Base-by-base conservation (phyloP, 257 asterid genomes). In the Solanum pennellii region DNA sequence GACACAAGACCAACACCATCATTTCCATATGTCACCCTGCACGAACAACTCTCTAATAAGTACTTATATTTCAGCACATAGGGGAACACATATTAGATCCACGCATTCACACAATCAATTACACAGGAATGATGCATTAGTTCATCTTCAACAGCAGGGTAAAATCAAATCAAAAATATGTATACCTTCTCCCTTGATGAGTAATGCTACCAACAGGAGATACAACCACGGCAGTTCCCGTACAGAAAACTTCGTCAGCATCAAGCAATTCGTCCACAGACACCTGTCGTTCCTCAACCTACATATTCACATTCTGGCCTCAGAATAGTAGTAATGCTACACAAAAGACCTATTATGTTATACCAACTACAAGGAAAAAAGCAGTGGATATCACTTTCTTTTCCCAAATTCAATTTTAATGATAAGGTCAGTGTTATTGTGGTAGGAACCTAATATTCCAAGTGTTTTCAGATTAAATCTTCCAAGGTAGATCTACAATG, bases 201-300 rank as follows among this genome's bases (percentile, higher is more conserved):
- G 99, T 96, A 66, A 97, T 90, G 93, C 99, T 96, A 88, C 98
- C 99, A 12, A 97, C 99, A 65, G 99, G 99, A 37, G 98, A 93
- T 71, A 97, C 91, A 65, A 96, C 99, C 72, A 96, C 98, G 2
- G 99, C 99, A n/a, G 99, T 96, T 88, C 99, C 99, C 0, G 98
- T 97, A 88, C 99, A 97, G 87, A 97, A 97, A 47, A 97, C 98
- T 90, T 97, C 99, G 85, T 97, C 99, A 39, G 99, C 99, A 87
- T 95, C 97, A 35, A 97, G 98, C 93, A 97, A 88, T 88, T 97
- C 99, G 21, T 95, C 99, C 88, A 96, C 98, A 0, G 98, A 83
- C 86, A 95, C 96, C 47, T 39, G 56, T 47, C 98, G 93, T 88
- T 97, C 99, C 91, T 96, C 98, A 86, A 94, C 98, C 99, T 95